A percentile compares a stretch with the other conserved stretches of the same genome.
Evolutionary conservation across 1,284 basidiomycete species (phyloP).

Genomic region (Ceratobasidium sp.): DNA sequence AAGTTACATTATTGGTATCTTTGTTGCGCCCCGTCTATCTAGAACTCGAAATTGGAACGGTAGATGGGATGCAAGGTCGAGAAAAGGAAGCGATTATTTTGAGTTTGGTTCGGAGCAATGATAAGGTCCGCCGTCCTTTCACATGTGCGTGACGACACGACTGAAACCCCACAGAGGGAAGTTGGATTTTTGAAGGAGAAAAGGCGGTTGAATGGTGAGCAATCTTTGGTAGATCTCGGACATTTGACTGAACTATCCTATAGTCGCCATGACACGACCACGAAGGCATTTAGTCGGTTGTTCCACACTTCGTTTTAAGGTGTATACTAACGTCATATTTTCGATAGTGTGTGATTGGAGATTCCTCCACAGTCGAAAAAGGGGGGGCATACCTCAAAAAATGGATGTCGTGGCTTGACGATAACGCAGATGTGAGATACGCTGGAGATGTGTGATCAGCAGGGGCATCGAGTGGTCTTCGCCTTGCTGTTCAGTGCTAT

Average conservation of each 20-base stretch:
- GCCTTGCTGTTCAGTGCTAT: neutral
- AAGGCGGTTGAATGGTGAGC: conserved; percentile 83
- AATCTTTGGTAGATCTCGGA: conserved; percentile 16
- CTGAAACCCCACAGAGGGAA: conserved; percentile 65
- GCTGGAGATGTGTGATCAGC: conserved; percentile 60
- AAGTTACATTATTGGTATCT: conserved; percentile 82
- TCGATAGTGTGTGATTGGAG: conserved; percentile 86
- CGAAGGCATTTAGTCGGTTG: conserved; percentile 82
- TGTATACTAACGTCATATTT: neutral
- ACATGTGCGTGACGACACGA: neutral
- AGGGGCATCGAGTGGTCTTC: neutral
- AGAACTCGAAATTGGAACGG: conserved; percentile 86
- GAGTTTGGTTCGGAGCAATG: conserved; percentile 88
- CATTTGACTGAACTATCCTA: conserved; percentile 28
- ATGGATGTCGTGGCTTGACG: conserved; percentile 92
- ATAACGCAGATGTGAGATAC: conserved; percentile 87
- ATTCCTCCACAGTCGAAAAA: conserved; percentile 86
- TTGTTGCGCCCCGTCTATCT: conserved; percentile 77
- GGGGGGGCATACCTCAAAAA: conserved; percentile 84
- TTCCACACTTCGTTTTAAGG: conserved; percentile 35
- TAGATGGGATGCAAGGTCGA: conserved; percentile 94
- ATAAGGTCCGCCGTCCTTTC: conserved; percentile 62
- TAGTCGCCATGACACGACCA: conserved; percentile 94
- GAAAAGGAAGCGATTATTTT: conserved; percentile 92
- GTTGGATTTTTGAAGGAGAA: conserved; percentile 94